phyloP scores from a whole-genome alignment of 805 yeast genomes.

The Sugiyamaella chiloensis region DNA sequence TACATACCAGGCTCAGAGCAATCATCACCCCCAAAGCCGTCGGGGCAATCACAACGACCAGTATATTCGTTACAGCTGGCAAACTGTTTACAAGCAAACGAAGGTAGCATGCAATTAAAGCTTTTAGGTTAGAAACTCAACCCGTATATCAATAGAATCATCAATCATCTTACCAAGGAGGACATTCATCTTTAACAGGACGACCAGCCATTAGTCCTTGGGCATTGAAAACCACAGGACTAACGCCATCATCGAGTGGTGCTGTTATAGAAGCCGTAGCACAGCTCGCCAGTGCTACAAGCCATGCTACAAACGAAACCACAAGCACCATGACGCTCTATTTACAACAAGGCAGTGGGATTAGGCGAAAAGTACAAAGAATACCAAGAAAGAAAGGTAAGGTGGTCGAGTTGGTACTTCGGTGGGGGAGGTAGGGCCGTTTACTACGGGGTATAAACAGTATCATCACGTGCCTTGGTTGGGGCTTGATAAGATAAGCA shows the following conservation, averaged over 20 bases:
- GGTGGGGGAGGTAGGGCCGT: no score
- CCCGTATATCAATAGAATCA: neutral
- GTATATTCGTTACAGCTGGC: conserved; percentile 83
- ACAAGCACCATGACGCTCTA: neutral
- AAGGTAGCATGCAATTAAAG: conserved; percentile 91
- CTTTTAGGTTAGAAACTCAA: conserved; percentile 39
- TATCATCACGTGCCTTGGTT: no score
- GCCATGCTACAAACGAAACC: neutral
- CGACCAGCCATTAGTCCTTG: neutral
- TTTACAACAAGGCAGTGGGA: no score
- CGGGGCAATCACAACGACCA: conserved; percentile 88
- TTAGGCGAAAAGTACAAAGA: no score
- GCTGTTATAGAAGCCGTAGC: neutral
- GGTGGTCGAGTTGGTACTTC: no score
- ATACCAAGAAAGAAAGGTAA: no score
- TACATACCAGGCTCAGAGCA: conserved; percentile 63
- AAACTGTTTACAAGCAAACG: conserved; percentile 85
- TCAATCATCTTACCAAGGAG: conserved; percentile 21
- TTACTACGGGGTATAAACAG: no score
- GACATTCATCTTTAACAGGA: conserved; percentile 15
- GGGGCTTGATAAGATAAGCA: no score
- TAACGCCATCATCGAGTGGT: no score
- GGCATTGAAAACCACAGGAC: neutral
- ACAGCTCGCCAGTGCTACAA: neutral
- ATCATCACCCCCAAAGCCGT: conserved; percentile 92